Evolutionary conservation across 202 grass and related monocot genomes (phyloP), one percentile per base, ranked within the genome.

Genomic region (Saccharum hybrid): DNA sequence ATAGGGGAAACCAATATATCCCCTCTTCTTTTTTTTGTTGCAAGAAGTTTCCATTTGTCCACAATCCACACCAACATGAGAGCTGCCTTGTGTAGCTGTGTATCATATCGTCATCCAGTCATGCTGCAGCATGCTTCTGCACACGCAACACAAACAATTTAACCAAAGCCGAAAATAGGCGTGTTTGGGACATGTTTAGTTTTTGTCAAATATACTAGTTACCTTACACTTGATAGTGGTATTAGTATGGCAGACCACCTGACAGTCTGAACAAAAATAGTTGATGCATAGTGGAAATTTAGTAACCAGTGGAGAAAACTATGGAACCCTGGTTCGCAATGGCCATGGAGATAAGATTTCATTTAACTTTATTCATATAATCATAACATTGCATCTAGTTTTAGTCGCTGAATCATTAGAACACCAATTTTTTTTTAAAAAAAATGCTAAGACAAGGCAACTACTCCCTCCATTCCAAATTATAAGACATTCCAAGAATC

Each of bases 31-130:
- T 14, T 70, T 61, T 22, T 63, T 10, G 39, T 5, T 5, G 18
- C 5, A 23, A 19, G 19, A 19, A 74, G 4, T 10, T 37, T 15
- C 22, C 62, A 83, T 33, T n/a, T 59, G 34, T 42, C 45, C 33
- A 22, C 37, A 68, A 16, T 54, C 16, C 52, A 57, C 52, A 22
- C 54, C 2, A 59, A 3, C 54, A 22, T 22, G n/a, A 3, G 54
- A n/a, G 52, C 19, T 22, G 19, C 63, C 12, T 19, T 6, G 43
- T 10, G 1, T 31, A 28, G 4, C 9, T 62, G 51, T 15, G 3
- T 19, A 52, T 52, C 49, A 52, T 33, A 42, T 71, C n/a, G 22
- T 76, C 34, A 62, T 48, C 56, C 39, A 78, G 48, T 70, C 82
- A 43, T 84, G 61, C 46, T 34, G 43, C 43, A 37, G 48, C 21